These are phyloP conservation scores for Globisporangium okanoganense DNA, from an alignment of 352 stramenopile genomes.

Conservation along the genomic window DNA sequence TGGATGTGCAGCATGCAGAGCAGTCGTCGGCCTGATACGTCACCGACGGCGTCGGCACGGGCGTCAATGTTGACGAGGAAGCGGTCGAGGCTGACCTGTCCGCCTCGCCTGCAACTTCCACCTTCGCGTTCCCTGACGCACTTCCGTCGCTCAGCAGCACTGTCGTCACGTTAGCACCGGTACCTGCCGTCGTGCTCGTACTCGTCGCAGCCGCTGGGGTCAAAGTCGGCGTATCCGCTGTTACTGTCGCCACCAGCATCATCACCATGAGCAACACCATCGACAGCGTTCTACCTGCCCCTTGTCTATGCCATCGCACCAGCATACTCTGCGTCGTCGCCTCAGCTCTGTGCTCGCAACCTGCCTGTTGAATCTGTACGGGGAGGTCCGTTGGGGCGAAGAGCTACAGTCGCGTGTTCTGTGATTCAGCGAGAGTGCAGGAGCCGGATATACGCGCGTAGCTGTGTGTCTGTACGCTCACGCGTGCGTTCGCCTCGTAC, in stretches of 20 bases:
- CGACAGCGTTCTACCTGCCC: constrained; percentile 2
- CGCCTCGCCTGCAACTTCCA: constrained; percentile 6
- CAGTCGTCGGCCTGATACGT: constrained; percentile 48
- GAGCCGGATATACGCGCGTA: not conserved
- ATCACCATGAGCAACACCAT: not conserved
- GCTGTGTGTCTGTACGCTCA: not conserved
- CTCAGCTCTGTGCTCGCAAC: not conserved
- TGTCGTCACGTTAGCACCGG: not conserved
- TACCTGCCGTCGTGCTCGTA: not conserved
- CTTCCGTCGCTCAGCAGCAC: not conserved
- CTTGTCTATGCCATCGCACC: constrained; percentile 4
- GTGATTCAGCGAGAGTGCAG: not conserved
- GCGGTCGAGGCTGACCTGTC: not conserved
- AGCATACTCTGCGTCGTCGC: constrained; percentile 2
- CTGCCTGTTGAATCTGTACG: not conserved
- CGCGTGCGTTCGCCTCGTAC: not conserved
- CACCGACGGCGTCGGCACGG: constrained; percentile 9
- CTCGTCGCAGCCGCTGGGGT: not conserved
- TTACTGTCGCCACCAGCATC: not conserved
- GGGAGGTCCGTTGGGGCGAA: not conserved
- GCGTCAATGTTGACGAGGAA: not conserved
- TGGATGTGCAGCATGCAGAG: constrained; percentile 41
- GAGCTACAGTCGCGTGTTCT: not conserved
- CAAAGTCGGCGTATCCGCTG: not conserved
- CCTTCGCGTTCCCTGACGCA: constrained; percentile 1